These are phyloP conservation scores for Citrus sp. DNA, from an alignment of 345 rosid genomes.

Conservation along the genomic window DNA sequence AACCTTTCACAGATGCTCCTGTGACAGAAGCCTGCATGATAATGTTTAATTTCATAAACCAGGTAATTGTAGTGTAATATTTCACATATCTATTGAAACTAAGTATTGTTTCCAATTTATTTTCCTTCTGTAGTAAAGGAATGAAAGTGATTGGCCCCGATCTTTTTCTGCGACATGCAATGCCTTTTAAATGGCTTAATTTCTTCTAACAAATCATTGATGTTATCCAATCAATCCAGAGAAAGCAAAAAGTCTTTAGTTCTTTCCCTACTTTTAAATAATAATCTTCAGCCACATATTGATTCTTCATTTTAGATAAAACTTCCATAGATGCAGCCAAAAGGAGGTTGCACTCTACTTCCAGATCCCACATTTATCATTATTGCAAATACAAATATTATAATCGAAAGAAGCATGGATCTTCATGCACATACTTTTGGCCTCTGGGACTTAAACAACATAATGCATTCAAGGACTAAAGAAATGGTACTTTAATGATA, in stretches of 20 bases:
- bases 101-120: not conserved
- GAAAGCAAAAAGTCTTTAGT: slow-evolving; percentile 1
- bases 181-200: not conserved
- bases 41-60: slow-evolving; percentile 15
- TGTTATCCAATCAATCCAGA: not conserved
- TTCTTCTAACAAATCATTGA: not conserved
- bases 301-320: not conserved
- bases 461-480: too few relatives aligned
- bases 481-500: too few relatives aligned
- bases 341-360: not conserved
- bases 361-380: not conserved
- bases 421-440: not conserved
- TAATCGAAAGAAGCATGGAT: not conserved
- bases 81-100: not conserved
- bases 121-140: not conserved
- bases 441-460: slow-evolving; percentile 11
- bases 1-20: slow-evolving; percentile 68
- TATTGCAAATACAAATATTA: not conserved
- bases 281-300: not conserved
- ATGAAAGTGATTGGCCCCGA: not conserved
- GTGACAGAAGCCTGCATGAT: slow-evolving; percentile 71
- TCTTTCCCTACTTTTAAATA: not conserved
- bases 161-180: not conserved
- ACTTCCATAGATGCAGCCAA: not conserved
- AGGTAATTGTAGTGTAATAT: not conserved